Evolutionary conservation across 805 yeast species (phyloP), one percentile per base, ranked within the genome.

Genomic region (Ogataea trehaloabstinens): DNA sequence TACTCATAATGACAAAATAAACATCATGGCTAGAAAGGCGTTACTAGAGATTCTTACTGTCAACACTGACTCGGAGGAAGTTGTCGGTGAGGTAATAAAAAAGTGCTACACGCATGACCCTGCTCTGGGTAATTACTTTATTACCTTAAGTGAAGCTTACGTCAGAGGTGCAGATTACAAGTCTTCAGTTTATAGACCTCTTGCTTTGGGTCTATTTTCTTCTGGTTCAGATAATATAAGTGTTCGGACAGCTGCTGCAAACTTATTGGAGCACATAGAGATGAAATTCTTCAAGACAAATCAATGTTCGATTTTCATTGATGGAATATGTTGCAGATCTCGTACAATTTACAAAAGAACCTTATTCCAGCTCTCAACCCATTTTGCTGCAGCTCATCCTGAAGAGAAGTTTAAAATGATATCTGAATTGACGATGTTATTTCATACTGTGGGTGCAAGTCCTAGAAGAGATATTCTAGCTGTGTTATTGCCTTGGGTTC

Each of bases 401-500:
- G 77, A 80, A 41, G 78, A 74, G 50, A 75, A 80, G 41, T 71
- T 71, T 54, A 66, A 69, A 42, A 67, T 86, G 58, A 74, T 91
- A 52, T 81, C 95, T 46, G 79, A 85, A 60, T 61, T 85, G 61
- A 77, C 93, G 4, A 69, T 76, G 72, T 72, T 78, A 51, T 80
- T 85, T 62, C 78, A 80, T 53, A 72, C 73, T 31, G 82, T 82
- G 36, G 66, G 64, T 35, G 66, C 72, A 28, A 73, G 73, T 18
- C 74, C 85, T 1, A 73, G 93, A 53, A 76, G 86, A 41, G 96
- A 90, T 57, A 73, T 91, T 10, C 64, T 91, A 40, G 80, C 93
- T 0, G 81, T 90, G 18, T 60, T 93, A 35, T 67, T 87, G 7
- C 97, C 99, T 1, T 93, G 98, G 97, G 78, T 90, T n/a, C 93